Evolutionary conservation across 768 basidiomycete species (phyloP), one percentile per base, ranked within the genome.

Genomic region (Melanogaster broomeanus): DNA sequence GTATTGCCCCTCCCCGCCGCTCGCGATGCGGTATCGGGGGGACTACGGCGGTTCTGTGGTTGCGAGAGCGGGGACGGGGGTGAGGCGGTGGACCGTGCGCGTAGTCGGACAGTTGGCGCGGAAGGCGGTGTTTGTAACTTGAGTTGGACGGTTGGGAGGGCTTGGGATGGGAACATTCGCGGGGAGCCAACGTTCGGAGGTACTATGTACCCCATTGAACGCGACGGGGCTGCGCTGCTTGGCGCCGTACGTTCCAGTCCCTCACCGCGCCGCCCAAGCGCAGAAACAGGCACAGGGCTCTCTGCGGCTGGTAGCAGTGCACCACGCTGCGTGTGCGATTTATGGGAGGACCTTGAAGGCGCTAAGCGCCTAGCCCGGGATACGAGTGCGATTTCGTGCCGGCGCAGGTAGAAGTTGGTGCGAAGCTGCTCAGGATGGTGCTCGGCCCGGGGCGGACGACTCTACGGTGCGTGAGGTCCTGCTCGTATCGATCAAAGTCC

Each of bases 31-130:
- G n/a, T n/a, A n/a, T n/a, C n/a, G n/a, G n/a, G n/a, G n/a, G n/a
- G n/a, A n/a, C n/a, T n/a, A n/a, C n/a, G n/a, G n/a, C n/a, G 83
- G 55, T 80, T 85, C 49, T 65, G 97, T 3, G 97, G 91, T 88
- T 83, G 76, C 49, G 94, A 96, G 59, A 88, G 83, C 57, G 75
- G 76, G 3, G 86, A 89, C 59, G 64, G 84, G 25, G 42, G 25
- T 1, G 45, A 50, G 16, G 46, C 51, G 2, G n/a, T 30, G 40
- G 3, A 28, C 41, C 0, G 62, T 58, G 28, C 92, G 47, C 79
- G 77, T 59, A 86, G 77, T 21, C 74, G 92, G 27, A 78, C 78
- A 18, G 74, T 76, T 6, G n/a, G n/a, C n/a, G n/a, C n/a, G n/a
- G n/a, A n/a, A n/a, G n/a, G n/a, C n/a, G n/a, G n/a, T n/a, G n/a